These are phyloP conservation scores for Gentiana dahurica DNA, from an alignment of 257 asterid genomes.

Conservation along the genomic window DNA sequence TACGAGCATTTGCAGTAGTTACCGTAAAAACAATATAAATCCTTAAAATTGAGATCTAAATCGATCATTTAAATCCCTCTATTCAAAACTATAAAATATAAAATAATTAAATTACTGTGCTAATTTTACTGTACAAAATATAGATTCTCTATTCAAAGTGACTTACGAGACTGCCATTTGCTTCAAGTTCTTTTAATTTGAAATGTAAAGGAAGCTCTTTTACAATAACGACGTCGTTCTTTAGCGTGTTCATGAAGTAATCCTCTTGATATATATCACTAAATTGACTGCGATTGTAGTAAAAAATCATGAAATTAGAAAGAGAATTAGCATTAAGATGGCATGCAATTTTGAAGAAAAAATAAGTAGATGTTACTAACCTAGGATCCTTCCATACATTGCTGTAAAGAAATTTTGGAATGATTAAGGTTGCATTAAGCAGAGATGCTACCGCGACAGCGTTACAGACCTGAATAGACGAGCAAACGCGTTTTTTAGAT, in stretches of 20 bases:
- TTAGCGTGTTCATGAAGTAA: slow-evolving; percentile 44
- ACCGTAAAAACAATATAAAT: too few relatives aligned
- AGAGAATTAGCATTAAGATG: not conserved
- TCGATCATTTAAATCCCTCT: not conserved
- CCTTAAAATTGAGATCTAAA: too few relatives aligned
- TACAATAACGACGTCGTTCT: slow-evolving; percentile 51
- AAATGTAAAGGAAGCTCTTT: slow-evolving; percentile 68
- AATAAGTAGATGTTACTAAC: slow-evolving; percentile 17
- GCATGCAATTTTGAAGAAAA: not conserved
- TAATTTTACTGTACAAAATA: too few relatives aligned
- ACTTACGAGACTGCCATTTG: slow-evolving; percentile 77
- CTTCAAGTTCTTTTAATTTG: slow-evolving; percentile 49
- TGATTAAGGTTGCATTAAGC: slow-evolving; percentile 83
- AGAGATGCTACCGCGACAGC: slow-evolving; percentile 84
- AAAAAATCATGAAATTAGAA: not conserved
- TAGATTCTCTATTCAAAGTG: not conserved
- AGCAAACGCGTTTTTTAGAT: too few relatives aligned
- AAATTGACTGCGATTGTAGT: slow-evolving; percentile 56
- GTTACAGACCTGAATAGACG: slow-evolving; percentile 63
- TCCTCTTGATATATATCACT: slow-evolving; percentile 81
- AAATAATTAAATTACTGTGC: too few relatives aligned
- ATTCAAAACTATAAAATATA: not conserved
- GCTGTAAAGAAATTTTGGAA: slow-evolving; percentile 89
- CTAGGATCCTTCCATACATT: slow-evolving; percentile 97
- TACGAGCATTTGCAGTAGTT: slow-evolving; percentile 5